Base-by-base conservation (phyloP, 2,329 filamentous ascomycete species). In the Mollisia scopiformis region DNA sequence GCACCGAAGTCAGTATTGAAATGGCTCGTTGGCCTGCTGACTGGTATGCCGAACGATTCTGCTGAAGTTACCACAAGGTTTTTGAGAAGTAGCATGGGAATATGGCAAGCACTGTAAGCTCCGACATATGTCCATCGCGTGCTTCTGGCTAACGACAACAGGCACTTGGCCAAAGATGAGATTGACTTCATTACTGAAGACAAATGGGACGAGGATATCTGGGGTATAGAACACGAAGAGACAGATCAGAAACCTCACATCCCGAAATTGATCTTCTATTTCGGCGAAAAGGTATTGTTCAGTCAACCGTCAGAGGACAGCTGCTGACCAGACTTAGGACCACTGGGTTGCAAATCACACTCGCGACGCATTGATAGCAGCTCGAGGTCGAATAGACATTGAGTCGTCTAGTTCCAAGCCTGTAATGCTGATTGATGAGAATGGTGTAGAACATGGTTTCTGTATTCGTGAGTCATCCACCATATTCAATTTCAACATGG, bases 341-440 rank as follows among this genome's bases (percentile, higher is more conserved):
- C 81, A 87, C 59, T 89, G 87, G 87, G 84, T 89, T 1, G 82
- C 83, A 2, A 76, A 84, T 51, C 75, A 80, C 53, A 78, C 80
- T 50, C 77, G 86, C 8, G 84, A 88, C 65, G 78, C 78, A 28
- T 83, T 89, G 60, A 84, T 88, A 56, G 76, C 75, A 47, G 73
- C 73, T 43, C 73, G 78, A 59, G 61, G 72, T 68, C 72, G 71
- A 70, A 60, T 66, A 70, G 51, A 66, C 66, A 43, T 56, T 28
- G 61, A 58, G 25, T 61, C 73, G 28, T 71, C 75, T 53, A 66
- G 55, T 19, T 71, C 68, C 6, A 75, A 78, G 62, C 80, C 81
- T 0, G 77, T 75, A 59, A 77, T 87, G 53, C 72, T 81, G 33
- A 76, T 89, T 35, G 85, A 88, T 58, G 79, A 85, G 64, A 79